A percentile compares a stretch with the other conserved stretches of the same genome.
Conservation (phyloP, 257 asterid species). For the Scutellaria barbata region DNA sequence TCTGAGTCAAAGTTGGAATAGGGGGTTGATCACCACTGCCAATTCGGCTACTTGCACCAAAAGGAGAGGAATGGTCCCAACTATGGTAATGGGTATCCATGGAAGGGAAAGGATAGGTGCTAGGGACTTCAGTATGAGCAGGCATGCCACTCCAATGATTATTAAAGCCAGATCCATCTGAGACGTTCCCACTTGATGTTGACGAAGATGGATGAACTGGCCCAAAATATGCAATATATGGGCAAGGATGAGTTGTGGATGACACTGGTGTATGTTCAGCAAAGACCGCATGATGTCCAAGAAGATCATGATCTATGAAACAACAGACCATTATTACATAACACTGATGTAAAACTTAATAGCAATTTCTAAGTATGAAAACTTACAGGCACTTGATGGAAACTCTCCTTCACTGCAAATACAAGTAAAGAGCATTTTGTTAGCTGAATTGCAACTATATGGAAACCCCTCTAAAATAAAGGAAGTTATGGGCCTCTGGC, state of each 20-base stretch:
- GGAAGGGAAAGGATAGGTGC: slow-evolving; percentile 71
- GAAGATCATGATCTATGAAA: slow-evolving; percentile 64
- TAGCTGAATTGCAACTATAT: slow-evolving; percentile 35
- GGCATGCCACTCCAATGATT: slow-evolving; percentile 73
- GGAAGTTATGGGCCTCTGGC: neutral
- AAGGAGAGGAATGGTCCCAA: slow-evolving; percentile 72
- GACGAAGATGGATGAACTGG: slow-evolving; percentile 80
- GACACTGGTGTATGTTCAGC: slow-evolving; percentile 75
- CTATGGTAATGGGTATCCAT: slow-evolving; percentile 60
- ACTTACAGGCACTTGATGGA: slow-evolving; percentile 77
- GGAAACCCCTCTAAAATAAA: neutral
- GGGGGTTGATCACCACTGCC: slow-evolving; percentile 67
- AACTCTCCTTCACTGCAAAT: slow-evolving; percentile 82
- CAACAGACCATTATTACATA: slow-evolving; percentile 36
- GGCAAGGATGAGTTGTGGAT: slow-evolving; percentile 75
- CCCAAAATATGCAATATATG: slow-evolving; percentile 80
- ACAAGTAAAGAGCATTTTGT: slow-evolving; percentile 30
- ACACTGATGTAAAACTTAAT: slow-evolving; percentile 19
- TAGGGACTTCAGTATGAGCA: slow-evolving; percentile 60
- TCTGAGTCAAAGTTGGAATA: slow-evolving; percentile 56
- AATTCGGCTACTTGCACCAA: slow-evolving; percentile 52
- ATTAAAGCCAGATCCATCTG: slow-evolving; percentile 67
- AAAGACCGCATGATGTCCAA: slow-evolving; percentile 65
- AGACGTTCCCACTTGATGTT: slow-evolving; percentile 59
- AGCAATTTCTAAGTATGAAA: slow-evolving; percentile 32